Conservation (phyloP, 2,329 filamentous ascomycete genomes). For the Madurella fahalii region DNA sequence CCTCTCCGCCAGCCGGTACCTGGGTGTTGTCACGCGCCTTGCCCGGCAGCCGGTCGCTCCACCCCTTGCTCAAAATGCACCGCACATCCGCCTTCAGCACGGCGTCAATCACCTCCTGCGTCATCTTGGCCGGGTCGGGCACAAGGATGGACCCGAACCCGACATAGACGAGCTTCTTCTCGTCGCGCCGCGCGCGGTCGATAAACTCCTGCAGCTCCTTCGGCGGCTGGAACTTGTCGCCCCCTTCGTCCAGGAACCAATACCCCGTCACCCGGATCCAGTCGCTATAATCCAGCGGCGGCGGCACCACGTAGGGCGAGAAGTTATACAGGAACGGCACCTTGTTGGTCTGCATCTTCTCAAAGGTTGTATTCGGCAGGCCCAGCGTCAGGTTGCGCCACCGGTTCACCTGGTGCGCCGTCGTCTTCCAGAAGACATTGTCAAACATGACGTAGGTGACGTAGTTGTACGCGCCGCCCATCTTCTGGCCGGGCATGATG, state of each 20-base stretch:
- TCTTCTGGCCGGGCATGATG: constrained; percentile 85
- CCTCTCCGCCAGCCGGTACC: constrained; percentile 45
- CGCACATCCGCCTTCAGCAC: constrained; percentile 88
- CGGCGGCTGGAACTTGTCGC: constrained; percentile 64
- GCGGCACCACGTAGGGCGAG: constrained; percentile 87
- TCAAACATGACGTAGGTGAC: constrained; percentile 96
- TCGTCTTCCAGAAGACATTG: constrained; percentile 93
- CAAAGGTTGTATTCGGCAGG: constrained; percentile 74
- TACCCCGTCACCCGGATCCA: constrained; percentile 98
- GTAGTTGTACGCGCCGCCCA: constrained; percentile 93
- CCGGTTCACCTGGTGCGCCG: constrained; percentile 82
- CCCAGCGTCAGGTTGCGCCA: constrained; percentile 82
- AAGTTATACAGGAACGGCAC: constrained; percentile 99
- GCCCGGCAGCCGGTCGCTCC: constrained; percentile 69
- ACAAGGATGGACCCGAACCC: constrained; percentile 97
- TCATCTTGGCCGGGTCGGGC: constrained; percentile 81
- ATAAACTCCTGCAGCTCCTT: constrained; percentile 77
- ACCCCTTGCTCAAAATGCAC: constrained; percentile 93
- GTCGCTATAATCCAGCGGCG: constrained; percentile 90
- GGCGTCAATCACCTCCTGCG: constrained; percentile 86
- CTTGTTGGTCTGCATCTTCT: constrained; percentile 93
- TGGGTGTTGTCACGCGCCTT: constrained; percentile 38
- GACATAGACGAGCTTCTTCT: constrained; percentile 92
- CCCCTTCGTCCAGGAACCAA: constrained; percentile 86
- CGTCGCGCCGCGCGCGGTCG: constrained; percentile 69